Evolutionary conservation across 1,139 yeast genomes (phyloP).

Genomic region (Pichia sorboxylosa): DNA sequence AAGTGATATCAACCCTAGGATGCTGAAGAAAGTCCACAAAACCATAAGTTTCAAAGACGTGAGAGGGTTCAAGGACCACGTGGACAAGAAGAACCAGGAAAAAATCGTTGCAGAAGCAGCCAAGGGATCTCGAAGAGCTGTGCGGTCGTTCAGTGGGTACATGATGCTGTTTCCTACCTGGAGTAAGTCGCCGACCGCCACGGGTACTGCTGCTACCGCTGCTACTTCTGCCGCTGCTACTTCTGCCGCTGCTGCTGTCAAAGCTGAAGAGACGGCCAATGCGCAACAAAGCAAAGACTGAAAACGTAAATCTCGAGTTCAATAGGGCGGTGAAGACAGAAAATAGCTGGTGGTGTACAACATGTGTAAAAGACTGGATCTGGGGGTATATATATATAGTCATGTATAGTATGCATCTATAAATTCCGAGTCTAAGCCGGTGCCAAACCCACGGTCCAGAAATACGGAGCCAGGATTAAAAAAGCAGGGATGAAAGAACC

Average conservation of each 20-base stretch:
- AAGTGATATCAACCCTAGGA: background rate
- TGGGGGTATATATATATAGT: too few species aligned
- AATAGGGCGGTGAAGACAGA: too few species aligned
- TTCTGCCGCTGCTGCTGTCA: too few species aligned
- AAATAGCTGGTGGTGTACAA: too few species aligned
- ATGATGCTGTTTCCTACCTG: slow-evolving; percentile 10
- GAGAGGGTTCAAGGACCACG: slow-evolving; percentile 8
- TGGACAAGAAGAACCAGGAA: slow-evolving; percentile 2
- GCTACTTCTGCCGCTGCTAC: too few species aligned
- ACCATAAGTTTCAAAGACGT: slow-evolving; percentile 8
- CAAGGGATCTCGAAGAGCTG: slow-evolving; percentile 3
- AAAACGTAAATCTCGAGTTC: too few species aligned
- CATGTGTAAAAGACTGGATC: too few species aligned
- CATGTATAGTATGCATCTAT: too few species aligned
- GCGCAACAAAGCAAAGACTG: too few species aligned
- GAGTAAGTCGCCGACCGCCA: slow-evolving; percentile 6
- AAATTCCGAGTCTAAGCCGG: too few species aligned
- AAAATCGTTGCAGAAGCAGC: slow-evolving; percentile 4
- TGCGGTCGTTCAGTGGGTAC: slow-evolving; percentile 12
- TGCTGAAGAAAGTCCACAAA: slow-evolving; percentile 1
- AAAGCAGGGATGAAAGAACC: background rate
- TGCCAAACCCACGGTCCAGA: background rate
- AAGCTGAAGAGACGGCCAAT: too few species aligned
- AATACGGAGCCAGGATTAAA: background rate
- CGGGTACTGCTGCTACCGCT: slow-evolving; percentile 5